These are phyloP conservation scores for Acanthamoeba sp. DNA, from an alignment of 208 protist genomes.

Conservation along the genomic window DNA sequence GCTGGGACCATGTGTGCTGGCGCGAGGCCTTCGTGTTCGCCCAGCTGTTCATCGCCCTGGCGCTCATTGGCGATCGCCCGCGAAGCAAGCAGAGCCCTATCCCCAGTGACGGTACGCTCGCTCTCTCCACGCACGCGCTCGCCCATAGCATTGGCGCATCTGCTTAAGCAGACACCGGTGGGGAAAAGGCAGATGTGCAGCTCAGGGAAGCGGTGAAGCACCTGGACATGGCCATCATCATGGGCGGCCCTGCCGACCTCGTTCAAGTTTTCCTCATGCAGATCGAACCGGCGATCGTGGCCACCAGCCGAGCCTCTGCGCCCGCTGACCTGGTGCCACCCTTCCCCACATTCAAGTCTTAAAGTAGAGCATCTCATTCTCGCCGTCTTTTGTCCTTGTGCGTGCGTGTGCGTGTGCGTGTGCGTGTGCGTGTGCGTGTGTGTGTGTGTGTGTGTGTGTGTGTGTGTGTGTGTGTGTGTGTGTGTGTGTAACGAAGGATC, in stretches of 20 bases:
- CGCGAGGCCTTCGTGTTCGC: slow-evolving; percentile 74
- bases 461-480: not conserved
- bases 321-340: not conserved
- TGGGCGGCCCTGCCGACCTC: slow-evolving; percentile 48
- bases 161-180: not conserved
- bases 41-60: slow-evolving; percentile 50
- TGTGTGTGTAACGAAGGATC: not conserved
- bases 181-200: not conserved
- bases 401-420: no score
- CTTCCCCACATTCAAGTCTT: not conserved
- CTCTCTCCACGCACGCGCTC: not conserved
- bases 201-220: slow-evolving; percentile 6
- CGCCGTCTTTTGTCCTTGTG: no score
- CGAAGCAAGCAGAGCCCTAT: not conserved
- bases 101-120: slow-evolving; percentile 1
- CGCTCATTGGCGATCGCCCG: not conserved
- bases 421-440: no score
- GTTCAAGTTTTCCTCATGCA: not conserved
- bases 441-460: no score
- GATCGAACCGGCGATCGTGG: not conserved
- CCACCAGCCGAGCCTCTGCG: not conserved
- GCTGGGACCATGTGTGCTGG: slow-evolving; percentile 77
- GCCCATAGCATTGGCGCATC: not conserved
- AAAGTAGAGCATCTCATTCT: no score
- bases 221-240: slow-evolving; percentile 64